Evolutionary conservation across 148 eudicot genomes (phyloP).

Genomic region (Rhododendron henanense): DNA sequence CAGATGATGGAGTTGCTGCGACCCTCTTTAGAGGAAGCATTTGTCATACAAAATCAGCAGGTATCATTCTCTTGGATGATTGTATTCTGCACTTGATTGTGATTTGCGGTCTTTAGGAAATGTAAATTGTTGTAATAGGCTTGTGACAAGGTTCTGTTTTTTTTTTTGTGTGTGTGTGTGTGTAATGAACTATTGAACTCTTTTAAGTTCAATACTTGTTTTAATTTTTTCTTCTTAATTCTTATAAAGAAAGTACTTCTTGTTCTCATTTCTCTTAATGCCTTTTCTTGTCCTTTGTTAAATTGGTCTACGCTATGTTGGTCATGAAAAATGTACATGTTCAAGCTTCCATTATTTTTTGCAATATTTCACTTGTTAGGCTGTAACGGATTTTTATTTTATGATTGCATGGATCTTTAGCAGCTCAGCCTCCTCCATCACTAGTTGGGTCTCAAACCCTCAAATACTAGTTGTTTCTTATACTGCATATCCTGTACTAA

Average conservation of each 20-base stretch:
- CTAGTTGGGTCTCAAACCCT: not conserved
- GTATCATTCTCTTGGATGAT: conserved; percentile 17
- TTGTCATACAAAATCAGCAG: conserved; percentile 96
- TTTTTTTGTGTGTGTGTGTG: not conserved
- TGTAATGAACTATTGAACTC: not conserved
- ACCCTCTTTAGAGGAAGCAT: conserved; percentile 97
- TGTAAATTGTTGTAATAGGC: not conserved
- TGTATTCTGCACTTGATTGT: not conserved
- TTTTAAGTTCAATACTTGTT: not conserved
- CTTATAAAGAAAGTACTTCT: not conserved
- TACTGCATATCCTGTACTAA: not conserved
- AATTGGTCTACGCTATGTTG: not conserved
- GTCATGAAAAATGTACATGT: not conserved
- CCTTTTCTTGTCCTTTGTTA: too few relatives aligned
- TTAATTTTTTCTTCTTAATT: not conserved
- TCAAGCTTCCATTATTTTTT: not conserved
- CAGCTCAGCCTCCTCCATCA: not conserved
- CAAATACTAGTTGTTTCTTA: not conserved
- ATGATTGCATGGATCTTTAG: not conserved
- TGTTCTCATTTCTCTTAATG: not conserved
- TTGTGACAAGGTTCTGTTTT: not conserved
- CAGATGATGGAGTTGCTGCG: conserved; percentile 99
- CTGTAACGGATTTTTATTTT: not conserved
- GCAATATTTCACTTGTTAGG: not conserved
- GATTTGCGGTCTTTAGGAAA: not conserved